Base-by-base conservation (phyloP, 495 filamentous ascomycete species). In the Lophiostoma macrostomum region DNA sequence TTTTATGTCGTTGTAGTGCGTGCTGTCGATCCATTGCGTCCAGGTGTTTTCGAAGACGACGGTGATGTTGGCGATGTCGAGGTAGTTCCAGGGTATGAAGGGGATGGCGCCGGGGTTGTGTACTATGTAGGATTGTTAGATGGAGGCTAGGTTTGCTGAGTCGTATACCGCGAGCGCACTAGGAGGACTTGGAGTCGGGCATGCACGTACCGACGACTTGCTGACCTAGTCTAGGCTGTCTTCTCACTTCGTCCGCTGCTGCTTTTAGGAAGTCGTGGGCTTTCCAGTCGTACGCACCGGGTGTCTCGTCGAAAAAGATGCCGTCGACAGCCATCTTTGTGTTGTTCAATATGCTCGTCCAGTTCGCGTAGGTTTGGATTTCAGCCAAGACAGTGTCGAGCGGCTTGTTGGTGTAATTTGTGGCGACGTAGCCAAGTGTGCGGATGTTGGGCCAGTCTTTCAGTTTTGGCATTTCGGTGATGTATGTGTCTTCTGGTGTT, bases 191-290 rank as follows among this genome's bases (percentile, higher is more conserved):
- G 10, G 5, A 39, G 16, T 14, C 12, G 35, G 23, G 19, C 22
- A 10, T 24, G 4, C 6, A 44, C 50, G 3, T 49, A 60, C 56
- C 56, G 27, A 60, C 44, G 28, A 60, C 13, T 18, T 23, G 5
- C 10, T 55, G 38, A 8, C 50, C 50, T 14, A 52, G 62, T 22
- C 34, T 6, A 38, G 30, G 1, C 54, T 61, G 24, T 42, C 37
- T 25, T 61, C 47, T 67, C 28, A 67, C 67, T 5, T 46, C 59
- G 25, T 53, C 19, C 0, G 60, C 61, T 2, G 69, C 49, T 0
- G 27, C 29, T 4, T 66, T 53, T 60, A 73, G 61, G 37, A 73
- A 73, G 0, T 58, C 60, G 23, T 66, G 57, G 14, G 47, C 48
- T 14, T 40, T 50, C 3, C 56, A 37, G 23, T 66, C 51, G 47